Conservation (phyloP, 495 filamentous ascomycete genomes). For the Penicillium soppii region DNA sequence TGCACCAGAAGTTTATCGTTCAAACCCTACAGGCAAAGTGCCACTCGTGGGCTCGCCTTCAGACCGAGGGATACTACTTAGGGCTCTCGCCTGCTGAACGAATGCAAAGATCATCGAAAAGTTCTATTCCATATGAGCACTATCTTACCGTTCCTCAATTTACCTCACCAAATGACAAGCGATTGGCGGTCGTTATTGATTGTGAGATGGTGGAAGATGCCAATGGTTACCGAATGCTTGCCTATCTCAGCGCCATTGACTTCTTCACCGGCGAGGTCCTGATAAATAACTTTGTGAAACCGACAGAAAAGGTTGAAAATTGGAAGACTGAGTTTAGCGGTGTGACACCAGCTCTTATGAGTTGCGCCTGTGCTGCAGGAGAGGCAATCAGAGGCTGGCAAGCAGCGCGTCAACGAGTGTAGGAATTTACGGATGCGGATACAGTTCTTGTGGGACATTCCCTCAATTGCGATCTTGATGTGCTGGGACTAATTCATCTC, state of each 20-base stretch:
- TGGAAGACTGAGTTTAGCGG: conserved; percentile 41
- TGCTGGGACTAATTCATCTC: conserved; percentile 38
- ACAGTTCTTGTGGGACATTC: conserved; percentile 46
- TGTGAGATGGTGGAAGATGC: conserved; percentile 27
- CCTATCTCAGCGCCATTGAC: conserved; percentile 31
- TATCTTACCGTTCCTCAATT: no score
- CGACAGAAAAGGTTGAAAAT: conserved; percentile 23
- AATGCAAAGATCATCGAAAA: not conserved
- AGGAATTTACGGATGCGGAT: conserved; percentile 31
- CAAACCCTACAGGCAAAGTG: conserved; percentile 1
- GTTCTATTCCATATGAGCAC: not conserved
- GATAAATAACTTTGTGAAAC: conserved; percentile 35
- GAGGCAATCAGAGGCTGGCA: conserved; percentile 34
- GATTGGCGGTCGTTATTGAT: conserved; percentile 19
- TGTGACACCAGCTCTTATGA: conserved; percentile 23
- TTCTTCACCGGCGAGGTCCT: conserved; percentile 39
- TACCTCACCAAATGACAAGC: conserved; percentile 3
- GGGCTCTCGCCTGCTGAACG: not conserved
- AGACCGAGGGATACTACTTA: conserved; percentile 5
- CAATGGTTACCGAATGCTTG: conserved; percentile 11
- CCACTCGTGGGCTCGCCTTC: conserved; percentile 6
- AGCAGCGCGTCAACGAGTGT: conserved; percentile 35
- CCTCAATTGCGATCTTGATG: conserved; percentile 38
- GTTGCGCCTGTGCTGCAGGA: conserved; percentile 14
- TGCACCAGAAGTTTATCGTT: not conserved